These are phyloP conservation scores for Azolla pinnata DNA, from an alignment of 75 land plant species.

Conservation along the genomic window DNA sequence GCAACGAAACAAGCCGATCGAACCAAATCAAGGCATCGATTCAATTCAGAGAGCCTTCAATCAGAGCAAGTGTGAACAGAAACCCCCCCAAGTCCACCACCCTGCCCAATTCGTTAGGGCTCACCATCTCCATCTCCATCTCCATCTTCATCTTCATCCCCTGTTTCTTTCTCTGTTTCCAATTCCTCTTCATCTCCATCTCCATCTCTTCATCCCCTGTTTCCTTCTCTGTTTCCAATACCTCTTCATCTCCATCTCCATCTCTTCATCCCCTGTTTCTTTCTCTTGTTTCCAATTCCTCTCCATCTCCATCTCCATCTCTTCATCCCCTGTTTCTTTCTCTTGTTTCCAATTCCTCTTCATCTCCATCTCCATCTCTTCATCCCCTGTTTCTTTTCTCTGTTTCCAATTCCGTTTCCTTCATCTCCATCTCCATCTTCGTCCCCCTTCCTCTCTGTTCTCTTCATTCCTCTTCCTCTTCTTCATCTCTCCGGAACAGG, in stretches of 20 bases:
- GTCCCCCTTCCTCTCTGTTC: no score
- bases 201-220: not conserved
- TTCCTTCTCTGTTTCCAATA: not conserved
- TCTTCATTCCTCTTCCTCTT: no score
- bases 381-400: not conserved
- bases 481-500: no score
- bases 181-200: not conserved
- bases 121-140: not conserved
- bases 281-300: not conserved
- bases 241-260: not conserved
- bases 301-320: not conserved
- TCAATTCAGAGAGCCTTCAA: no score
- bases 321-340: not conserved
- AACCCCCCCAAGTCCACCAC: no score
- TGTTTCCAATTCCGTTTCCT: not conserved
- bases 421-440: not conserved
- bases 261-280: not conserved
- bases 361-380: not conserved
- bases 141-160: not conserved
- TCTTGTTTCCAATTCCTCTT: no score
- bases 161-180: not conserved
- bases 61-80: no score
- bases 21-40: no score
- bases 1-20: no score
- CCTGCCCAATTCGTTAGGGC: no score